Base-by-base conservation (phyloP, 2,329 filamentous ascomycete species). In the Diplodia sapinea region DNA sequence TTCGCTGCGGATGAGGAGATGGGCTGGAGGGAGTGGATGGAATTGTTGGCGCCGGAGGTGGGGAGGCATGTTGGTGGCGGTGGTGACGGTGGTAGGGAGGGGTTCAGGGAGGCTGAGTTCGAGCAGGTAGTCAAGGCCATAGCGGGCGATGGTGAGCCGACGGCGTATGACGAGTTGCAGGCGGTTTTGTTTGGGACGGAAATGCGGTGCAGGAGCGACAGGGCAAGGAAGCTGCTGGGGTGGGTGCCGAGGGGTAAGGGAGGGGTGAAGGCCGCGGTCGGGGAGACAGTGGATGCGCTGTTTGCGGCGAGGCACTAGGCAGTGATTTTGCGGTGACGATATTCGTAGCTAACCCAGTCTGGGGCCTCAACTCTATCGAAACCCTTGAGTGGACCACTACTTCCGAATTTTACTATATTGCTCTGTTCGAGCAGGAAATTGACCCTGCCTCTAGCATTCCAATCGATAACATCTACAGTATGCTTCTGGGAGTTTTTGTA, bases 1-100 rank as follows among this genome's bases (percentile, higher is more conserved):
- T 87, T 93, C 69, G 56, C 26, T 3, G 82, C 84, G 7, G 87
- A 89, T 74, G 89, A 87, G 1, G 79, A 84, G 64, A 86, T 89
- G 74, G 78, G 78, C 23, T 93, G 89, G 89, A 83, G 85, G 5
- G 86, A 91, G 17, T 74, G 89, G 7, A 80, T 87, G 4, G 68
- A 71, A 17, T 54, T 57, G 2, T 73, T 78, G 68, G 75, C 73
- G 1, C 68, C 71, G 67, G 74, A 73, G 55, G 87, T 86, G 0
- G 79, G 82, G 57, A 81, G 85, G 69, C 81, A 43, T 7, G 13
- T 7, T 17, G 38, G 15, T 5, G 40, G 86, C 72, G 85, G 85
- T 0, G 80, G 85, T 33, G 31, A 9, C 17, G 79, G 88, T 49
- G 66, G 71, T 57, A 72, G 70, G 9, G 68, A 74, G 36, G 79